Percentiles rank a stretch among this genome's conserved stretches.
Conservation (phyloP, 495 filamentous ascomycete species). For the Penicillium herquei region DNA sequence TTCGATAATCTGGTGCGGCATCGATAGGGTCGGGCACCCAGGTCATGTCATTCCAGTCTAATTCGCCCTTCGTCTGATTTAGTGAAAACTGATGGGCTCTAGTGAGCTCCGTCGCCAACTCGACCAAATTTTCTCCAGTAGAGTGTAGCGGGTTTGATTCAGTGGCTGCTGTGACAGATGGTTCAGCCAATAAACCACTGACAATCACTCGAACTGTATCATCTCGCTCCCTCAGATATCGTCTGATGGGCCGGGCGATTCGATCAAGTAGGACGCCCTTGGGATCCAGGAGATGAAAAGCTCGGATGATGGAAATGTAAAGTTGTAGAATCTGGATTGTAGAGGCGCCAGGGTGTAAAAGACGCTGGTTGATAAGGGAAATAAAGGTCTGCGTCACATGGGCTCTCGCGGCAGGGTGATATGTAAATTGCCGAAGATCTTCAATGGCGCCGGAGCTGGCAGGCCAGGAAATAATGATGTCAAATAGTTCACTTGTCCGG, state of each 20-base stretch:
- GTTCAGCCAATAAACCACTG: constrained; percentile 73
- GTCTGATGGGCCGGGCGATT: constrained; percentile 76
- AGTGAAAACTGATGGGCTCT: constrained; percentile 53
- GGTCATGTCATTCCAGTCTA: constrained; percentile 85
- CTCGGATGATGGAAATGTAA: constrained; percentile 90
- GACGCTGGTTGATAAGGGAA: constrained; percentile 60
- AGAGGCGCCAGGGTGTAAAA: constrained; percentile 85
- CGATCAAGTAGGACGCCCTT: constrained; percentile 88
- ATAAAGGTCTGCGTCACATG: constrained; percentile 73
- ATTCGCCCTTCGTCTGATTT: constrained; percentile 58
- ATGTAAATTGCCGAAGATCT: constrained; percentile 65
- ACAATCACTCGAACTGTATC: constrained; percentile 89
- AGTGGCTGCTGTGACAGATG: constrained; percentile 46
- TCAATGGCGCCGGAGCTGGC: constrained; percentile 75
- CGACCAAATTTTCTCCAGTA: constrained; percentile 57
- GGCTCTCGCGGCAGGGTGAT: constrained; percentile 53
- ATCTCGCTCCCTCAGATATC: constrained; percentile 89
- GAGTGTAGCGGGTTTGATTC: constrained; percentile 13
- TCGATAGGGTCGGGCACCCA: constrained; percentile 94
- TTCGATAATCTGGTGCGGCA: constrained; percentile 85
- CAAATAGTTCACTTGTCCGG: constrained; percentile 80
- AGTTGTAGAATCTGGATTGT: constrained; percentile 85
- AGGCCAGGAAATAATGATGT: constrained; percentile 85
- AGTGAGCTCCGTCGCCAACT: constrained; percentile 73
- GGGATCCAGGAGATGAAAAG: constrained; percentile 84